Evolutionary conservation across 768 basidiomycete species (phyloP).

Genomic region (Pleurotus eryngii): DNA sequence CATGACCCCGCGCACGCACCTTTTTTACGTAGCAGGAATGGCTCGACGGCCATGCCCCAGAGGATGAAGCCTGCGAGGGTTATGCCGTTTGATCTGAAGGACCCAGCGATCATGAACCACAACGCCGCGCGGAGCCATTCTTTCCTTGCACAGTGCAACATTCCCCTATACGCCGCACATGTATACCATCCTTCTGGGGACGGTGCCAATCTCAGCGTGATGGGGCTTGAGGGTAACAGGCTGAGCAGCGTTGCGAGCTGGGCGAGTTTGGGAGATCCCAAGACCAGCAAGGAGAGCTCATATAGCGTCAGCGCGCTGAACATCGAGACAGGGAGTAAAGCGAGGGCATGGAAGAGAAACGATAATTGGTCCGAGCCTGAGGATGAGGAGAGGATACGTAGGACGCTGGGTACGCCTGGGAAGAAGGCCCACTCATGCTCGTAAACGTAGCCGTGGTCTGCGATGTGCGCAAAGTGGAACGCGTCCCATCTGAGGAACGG

Average conservation of each 20-base stretch:
- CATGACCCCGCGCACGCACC: constrained; percentile 22
- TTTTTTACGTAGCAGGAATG: constrained; percentile 38
- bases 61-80: constrained; percentile 73
- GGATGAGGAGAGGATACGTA: constrained; percentile 34
- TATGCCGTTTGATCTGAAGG: constrained; percentile 78
- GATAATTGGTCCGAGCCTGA: not conserved
- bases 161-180: constrained; percentile 69
- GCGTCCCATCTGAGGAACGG: constrained; percentile 70
- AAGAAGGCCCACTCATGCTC: constrained; percentile 92
- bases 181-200: constrained; percentile 90
- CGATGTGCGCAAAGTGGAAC: constrained; percentile 76
- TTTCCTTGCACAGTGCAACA: constrained; percentile 49
- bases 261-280: constrained; percentile 56
- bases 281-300: constrained; percentile 55
- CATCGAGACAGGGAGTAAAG: constrained; percentile 18
- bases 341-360: constrained; percentile 17
- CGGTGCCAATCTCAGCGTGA: constrained; percentile 63
- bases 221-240: constrained; percentile 78
- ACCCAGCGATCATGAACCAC: constrained; percentile 58
- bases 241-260: constrained; percentile 63
- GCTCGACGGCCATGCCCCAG: constrained; percentile 67
- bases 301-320: constrained; percentile 42
- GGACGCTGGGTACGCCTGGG: constrained; percentile 59
- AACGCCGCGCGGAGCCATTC: constrained; percentile 57
- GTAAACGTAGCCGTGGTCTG: constrained; percentile 49